These are phyloP conservation scores for Atkinsonella texensis DNA, from an alignment of 2,329 filamentous ascomycete species.

Conservation along the genomic window DNA sequence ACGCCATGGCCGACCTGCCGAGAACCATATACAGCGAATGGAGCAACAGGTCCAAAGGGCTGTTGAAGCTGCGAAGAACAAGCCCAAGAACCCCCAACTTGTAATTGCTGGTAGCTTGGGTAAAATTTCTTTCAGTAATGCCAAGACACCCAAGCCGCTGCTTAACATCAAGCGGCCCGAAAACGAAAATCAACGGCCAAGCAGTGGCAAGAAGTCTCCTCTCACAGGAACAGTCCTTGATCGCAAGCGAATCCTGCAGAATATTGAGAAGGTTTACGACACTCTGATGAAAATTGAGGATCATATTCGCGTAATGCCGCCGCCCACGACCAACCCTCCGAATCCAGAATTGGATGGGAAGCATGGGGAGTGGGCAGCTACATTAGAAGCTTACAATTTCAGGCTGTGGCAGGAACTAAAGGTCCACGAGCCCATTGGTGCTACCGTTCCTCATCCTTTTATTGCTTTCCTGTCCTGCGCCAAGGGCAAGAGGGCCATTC, in stretches of 20 bases:
- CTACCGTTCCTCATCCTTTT: constrained; percentile 74
- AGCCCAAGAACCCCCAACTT: constrained; percentile 94
- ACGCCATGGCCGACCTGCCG: constrained; percentile 68
- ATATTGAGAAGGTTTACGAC: constrained; percentile 80
- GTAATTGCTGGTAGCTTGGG: constrained; percentile 93
- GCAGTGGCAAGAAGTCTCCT: constrained; percentile 31
- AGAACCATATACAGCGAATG: constrained; percentile 98
- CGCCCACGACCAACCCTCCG: constrained; percentile 38
- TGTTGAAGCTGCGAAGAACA: constrained; percentile 92
- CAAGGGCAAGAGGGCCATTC: constrained; percentile 94
- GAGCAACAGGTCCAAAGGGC: constrained; percentile 97
- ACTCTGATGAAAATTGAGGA: constrained; percentile 92
- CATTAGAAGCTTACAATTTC: constrained; percentile 56
- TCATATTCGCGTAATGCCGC: constrained; percentile 69
- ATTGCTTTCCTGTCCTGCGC: constrained; percentile 89
- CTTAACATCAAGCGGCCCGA: constrained; percentile 91
- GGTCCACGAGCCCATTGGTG: constrained; percentile 81
- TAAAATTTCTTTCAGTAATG: constrained; percentile 98
- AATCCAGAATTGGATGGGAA: constrained; percentile 58
- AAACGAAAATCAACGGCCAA: constrained; percentile 43
- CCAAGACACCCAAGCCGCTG: constrained; percentile 89
- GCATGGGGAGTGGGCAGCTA: constrained; percentile 59
- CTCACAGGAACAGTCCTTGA: constrained; percentile 44
- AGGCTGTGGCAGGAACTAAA: constrained; percentile 80
- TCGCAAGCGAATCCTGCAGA: constrained; percentile 69